A percentile compares a stretch with the other conserved stretches of the same genome.
phyloP scores from a whole-genome alignment of 345 rosid species.

The Linum tenue region DNA sequence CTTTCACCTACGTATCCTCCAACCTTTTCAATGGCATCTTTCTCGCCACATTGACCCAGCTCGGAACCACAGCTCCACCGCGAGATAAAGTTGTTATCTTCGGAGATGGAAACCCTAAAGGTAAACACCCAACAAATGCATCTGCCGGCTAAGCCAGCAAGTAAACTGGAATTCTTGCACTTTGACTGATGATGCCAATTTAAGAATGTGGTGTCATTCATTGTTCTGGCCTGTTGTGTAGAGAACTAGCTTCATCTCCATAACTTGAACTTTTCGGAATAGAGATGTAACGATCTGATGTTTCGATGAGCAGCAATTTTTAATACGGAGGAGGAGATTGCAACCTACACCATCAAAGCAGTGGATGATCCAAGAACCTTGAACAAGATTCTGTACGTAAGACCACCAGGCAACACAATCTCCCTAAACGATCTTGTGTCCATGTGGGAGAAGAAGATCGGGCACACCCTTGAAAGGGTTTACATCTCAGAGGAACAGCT shows the following conservation, averaged over 20 bases:
- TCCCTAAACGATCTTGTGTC: slow-evolving; percentile 9
- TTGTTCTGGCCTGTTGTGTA: too few species aligned
- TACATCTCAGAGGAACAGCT: slow-evolving; percentile 3
- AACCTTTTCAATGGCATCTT: neutral
- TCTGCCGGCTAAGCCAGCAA: too few species aligned
- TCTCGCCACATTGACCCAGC: neutral
- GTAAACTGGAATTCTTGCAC: too few species aligned
- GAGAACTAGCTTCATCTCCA: too few species aligned
- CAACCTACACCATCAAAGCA: slow-evolving; percentile 8
- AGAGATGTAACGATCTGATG: neutral
- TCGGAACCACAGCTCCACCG: neutral
- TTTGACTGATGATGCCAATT: too few species aligned
- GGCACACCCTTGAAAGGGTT: neutral
- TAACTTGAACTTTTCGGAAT: too few species aligned
- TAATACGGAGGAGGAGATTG: slow-evolving; percentile 11
- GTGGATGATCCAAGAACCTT: slow-evolving; percentile 10
- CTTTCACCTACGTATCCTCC: slow-evolving; percentile 1
- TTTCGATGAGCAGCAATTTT: neutral
- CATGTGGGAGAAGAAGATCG: slow-evolving; percentile 9
- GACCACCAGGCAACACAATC: neutral
- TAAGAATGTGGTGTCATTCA: too few species aligned
- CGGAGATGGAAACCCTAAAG: slow-evolving; percentile 4
- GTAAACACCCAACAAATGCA: neutral
- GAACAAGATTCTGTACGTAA: slow-evolving; percentile 9
- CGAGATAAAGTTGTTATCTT: slow-evolving; percentile 3